Base-by-base conservation (phyloP, 768 basidiomycete genomes). In the Cystobasidium ongulense region DNA sequence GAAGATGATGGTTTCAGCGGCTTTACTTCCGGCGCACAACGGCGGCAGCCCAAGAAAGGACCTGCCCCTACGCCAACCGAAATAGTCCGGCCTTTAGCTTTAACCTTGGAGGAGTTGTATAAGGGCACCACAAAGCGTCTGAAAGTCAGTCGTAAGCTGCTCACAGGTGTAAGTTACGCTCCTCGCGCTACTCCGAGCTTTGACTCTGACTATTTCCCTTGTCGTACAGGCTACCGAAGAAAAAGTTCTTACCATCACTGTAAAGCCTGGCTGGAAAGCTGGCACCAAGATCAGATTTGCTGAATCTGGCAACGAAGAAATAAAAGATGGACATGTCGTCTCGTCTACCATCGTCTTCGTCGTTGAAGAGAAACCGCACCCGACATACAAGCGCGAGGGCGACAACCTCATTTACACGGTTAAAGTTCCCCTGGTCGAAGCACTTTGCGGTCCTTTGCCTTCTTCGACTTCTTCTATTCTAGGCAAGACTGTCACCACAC, bases 201-300 rank as follows among this genome's bases (percentile, higher is more conserved):
- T 7, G 38, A 41, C 8, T 35, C 38, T 74, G 50, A n/a, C n/a
- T 41, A 17, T 31, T 25, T 39, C 27, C 29, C 21, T 7, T 25
- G 27, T 5, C 39, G 25, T n/a, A 33, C 23, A 67, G 65, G 25
- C 38, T 25, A 29, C 64, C 35, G 75, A 75, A 52, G 75, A 76
- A 27, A 75, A 76, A 38, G 39, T 64, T 15, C 39, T 76, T 2
- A 63, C 76, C 53, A 78, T 80, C 70, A 78, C 81, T 62, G 81
- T 84, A 74, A 81, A 83, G 76, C 91, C 94, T 0, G 95, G 95
- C 0, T 98, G 93, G 93, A 97, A 97, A 85, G 87, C 87, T 75
- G 95, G 95, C 0, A 97, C 95, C 21, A 96, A 95, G 82, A 86
- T 98, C 74, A 88, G 91, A 50, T 97, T 94, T 82, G 87, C 90